phyloP scores from a whole-genome alignment of 208 protist species.

The Crithidia mellificae region DNA sequence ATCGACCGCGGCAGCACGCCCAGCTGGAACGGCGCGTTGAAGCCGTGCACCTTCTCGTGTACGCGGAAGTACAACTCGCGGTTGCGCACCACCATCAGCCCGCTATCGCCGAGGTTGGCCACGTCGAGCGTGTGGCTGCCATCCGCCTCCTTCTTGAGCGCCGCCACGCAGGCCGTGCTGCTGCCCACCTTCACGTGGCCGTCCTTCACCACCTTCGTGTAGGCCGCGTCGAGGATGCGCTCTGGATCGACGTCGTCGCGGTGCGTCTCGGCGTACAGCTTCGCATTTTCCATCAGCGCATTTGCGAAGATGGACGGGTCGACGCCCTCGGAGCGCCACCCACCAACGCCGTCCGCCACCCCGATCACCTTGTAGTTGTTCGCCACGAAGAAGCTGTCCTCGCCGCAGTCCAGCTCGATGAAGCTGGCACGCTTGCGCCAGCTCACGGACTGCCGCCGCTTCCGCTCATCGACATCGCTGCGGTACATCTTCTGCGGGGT shows the following conservation, averaged over 20 bases:
- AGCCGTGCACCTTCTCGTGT: constrained; percentile 89
- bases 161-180: constrained; percentile 87
- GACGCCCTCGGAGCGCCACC: constrained; percentile 84
- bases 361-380: constrained; percentile 92
- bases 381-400: constrained; percentile 93
- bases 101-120: constrained; percentile 92
- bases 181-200: constrained; percentile 86
- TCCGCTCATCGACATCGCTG: constrained; percentile 82
- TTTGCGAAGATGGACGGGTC: constrained; percentile 87
- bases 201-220: constrained; percentile 76
- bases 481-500: constrained; percentile 69
- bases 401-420: constrained; percentile 92
- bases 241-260: constrained; percentile 78
- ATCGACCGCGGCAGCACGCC: constrained; percentile 74
- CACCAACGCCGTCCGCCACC: constrained; percentile 92
- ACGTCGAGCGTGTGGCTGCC: constrained; percentile 76
- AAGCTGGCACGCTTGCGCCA: constrained; percentile 91
- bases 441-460: constrained; percentile 55
- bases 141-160: constrained; percentile 55
- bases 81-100: constrained; percentile 84
- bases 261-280: constrained; percentile 85
- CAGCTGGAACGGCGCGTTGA: constrained; percentile 93
- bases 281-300: constrained; percentile 90
- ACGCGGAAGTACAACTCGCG: constrained; percentile 74
- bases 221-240: constrained; percentile 80